phyloP scores from a whole-genome alignment of 352 stramenopile species.

The Phytophthora pseudosyringae region DNA sequence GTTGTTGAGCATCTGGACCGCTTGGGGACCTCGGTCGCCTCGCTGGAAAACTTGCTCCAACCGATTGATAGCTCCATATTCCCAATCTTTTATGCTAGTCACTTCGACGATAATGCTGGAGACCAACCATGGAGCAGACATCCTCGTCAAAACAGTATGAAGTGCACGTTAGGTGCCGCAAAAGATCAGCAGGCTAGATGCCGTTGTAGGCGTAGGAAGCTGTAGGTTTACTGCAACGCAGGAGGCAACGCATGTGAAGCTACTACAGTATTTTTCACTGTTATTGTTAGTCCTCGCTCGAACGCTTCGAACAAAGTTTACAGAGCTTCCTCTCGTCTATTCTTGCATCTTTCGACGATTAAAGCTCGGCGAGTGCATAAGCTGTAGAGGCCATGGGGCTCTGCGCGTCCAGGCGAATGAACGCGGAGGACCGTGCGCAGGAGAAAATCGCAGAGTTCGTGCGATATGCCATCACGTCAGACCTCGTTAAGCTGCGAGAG shows the following conservation, averaged over 20 bases:
- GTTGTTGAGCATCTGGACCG: slow-evolving; percentile 87
- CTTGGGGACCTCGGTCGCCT: slow-evolving; percentile 39
- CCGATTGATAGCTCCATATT: slow-evolving; percentile 93
- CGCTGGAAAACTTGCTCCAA: slow-evolving; percentile 83
- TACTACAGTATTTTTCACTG: no score
- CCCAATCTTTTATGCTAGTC: slow-evolving; percentile 92
- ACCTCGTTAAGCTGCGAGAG: slow-evolving; percentile 50
- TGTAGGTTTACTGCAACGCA: no score
- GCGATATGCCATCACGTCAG: slow-evolving; percentile 56
- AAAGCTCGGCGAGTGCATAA: not conserved
- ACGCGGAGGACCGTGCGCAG: slow-evolving; percentile 35
- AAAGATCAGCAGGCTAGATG: not conserved
- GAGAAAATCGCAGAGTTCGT: slow-evolving; percentile 62
- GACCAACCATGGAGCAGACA: slow-evolving; percentile 92
- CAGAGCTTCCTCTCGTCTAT: slow-evolving; percentile 4
- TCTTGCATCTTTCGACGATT: not conserved
- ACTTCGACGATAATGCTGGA: slow-evolving; percentile 88
- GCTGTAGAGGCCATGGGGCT: slow-evolving; percentile 18
- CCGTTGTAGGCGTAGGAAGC: no score
- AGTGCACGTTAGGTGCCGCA: not conserved
- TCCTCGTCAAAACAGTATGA: slow-evolving; percentile 16
- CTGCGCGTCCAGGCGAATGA: slow-evolving; percentile 18
- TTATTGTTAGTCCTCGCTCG: slow-evolving; percentile 1
- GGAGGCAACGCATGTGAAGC: no score
- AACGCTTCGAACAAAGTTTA: not conserved